Evolutionary conservation across 2,329 filamentous ascomycete genomes (phyloP).

Genomic region (Chaetoscypha palmicola): DNA sequence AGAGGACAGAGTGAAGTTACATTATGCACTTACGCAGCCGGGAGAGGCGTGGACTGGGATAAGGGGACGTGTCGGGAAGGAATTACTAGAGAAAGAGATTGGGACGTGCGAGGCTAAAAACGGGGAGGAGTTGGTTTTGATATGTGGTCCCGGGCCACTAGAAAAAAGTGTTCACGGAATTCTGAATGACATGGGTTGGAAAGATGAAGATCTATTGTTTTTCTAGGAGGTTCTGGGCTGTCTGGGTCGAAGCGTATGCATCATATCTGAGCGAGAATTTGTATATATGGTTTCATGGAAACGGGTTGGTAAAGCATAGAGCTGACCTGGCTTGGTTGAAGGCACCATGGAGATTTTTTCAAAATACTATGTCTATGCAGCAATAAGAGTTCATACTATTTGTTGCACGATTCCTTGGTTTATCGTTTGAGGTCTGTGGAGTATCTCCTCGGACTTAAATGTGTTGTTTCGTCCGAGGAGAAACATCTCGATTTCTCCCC

Average conservation of each 20-base stretch:
- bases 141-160: constrained; percentile 73
- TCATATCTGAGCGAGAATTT: no score
- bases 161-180: constrained; percentile 58
- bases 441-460: neutral
- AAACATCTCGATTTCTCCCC: no score
- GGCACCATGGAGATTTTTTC: no score
- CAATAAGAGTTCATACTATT: no score
- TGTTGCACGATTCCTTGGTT: no score
- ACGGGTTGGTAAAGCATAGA: no score
- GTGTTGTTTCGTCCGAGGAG: neutral
- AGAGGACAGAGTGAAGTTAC: constrained; percentile 50
- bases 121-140: constrained; percentile 58
- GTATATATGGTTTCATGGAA: no score
- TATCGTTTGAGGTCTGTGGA: no score
- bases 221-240: constrained; percentile 54
- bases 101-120: constrained; percentile 33
- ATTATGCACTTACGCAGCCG: constrained; percentile 64
- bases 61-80: constrained; percentile 57
- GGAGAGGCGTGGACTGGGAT: constrained; percentile 59
- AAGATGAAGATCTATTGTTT: constrained; percentile 65
- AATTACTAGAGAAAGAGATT: constrained; percentile 54
- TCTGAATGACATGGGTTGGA: constrained; percentile 60
- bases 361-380: no score
- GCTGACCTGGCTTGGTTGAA: no score
- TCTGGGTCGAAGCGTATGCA: no score